Evolutionary conservation across 495 filamentous ascomycete genomes (phyloP), one percentile per base, ranked within the genome.

Genomic region (Neurospora tetraspora): DNA sequence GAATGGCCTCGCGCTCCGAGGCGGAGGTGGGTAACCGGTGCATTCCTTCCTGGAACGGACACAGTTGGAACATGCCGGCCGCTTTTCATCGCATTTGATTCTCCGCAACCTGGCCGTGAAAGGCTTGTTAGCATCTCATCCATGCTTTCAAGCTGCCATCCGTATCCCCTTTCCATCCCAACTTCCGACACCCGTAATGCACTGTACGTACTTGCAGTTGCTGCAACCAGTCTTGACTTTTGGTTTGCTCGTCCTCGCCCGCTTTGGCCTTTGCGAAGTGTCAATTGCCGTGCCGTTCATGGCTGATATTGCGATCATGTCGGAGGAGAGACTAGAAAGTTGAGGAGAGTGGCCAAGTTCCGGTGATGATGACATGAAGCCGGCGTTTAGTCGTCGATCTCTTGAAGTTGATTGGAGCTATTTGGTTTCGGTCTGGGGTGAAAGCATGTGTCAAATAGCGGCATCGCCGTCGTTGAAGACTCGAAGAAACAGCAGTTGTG

Each of bases 41-140:
- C 86, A 88, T 23, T 73, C 69, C 73, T 83, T 85, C 71, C 81
- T 84, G 10, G 85, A 85, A 31, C 82, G 81, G 20, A 87, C 78
- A 74, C 90, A 92, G 45, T 88, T 86, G 39, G 80, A 79, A 75
- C 89, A 92, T 4, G 76, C 74, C 5, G 90, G 89, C 70, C 87
- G 88, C 72, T 82, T 83, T 78, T 92, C 90, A 78, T 89, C 90
- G 80, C 90, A 92, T 80, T 91, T 91, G 37, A 92, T 89, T 74
- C 85, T 84, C 53, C 90, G 84, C 69, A 85, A 85, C 75, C 89
- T 91, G 71, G 31, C 74, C 71, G 72, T 71, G 6, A 9, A 34
- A 10, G 53, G 53, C 27, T 65, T 34, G 53, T 65, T 65, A 65
- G 53, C 53, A 65, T 65, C 7, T 65, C 27, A 16, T 65, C 0